Evolutionary conservation across 2,329 filamentous ascomycete genomes (phyloP), one percentile per base, ranked within the genome.

Genomic region (Ophiosphaerella korrae): DNA sequence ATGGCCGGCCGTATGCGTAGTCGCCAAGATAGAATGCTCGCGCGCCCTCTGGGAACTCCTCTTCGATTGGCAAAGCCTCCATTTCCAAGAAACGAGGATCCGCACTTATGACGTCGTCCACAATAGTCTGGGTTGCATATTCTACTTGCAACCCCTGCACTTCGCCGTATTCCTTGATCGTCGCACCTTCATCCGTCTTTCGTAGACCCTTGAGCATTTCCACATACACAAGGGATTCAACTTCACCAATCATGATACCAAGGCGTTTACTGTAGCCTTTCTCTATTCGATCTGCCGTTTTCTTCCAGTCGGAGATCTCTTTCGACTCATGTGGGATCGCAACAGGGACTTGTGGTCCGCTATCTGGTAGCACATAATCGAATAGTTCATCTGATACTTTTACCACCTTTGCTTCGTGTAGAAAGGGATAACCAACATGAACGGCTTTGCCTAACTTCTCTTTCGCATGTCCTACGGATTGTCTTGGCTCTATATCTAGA

Each of bases 11-110:
- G 65, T 96, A 97, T 45, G 91, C 90, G 75, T 88, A 95, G 33
- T 97, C 92, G 40, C 94, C 94, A 2, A 99, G 78, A 79, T 96
- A 97, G 77, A 99, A 99, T 1, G 89, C 92, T 48, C 88, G 84
- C 1, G 90, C 89, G 34, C 86, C 88, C 48, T 87, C 76, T 0
- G 94, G 92, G 57, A 97, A 97, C 67, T 99, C 94, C 71, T 97
- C 87, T 61, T 92, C 88, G 31, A 99, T 88, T 1, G 93, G 89
- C 5, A 96, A 70, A n/a, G 94, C 92, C 11, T 83, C 87, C 64
- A 87, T 88, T 75, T 99, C 94, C 45, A 97, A 84, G 76, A 99
- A 99, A 21, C 94, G 89, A 71, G 91, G 86, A 69, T 99, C 94
- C 64, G 92, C 89, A 68, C 93, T 96, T 64, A 92, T 77, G 36